A percentile compares a stretch with the other conserved stretches of the same genome.
Evolutionary conservation across 2,329 filamentous ascomycete species (phyloP).

Genomic region (Penicillium sp.): DNA sequence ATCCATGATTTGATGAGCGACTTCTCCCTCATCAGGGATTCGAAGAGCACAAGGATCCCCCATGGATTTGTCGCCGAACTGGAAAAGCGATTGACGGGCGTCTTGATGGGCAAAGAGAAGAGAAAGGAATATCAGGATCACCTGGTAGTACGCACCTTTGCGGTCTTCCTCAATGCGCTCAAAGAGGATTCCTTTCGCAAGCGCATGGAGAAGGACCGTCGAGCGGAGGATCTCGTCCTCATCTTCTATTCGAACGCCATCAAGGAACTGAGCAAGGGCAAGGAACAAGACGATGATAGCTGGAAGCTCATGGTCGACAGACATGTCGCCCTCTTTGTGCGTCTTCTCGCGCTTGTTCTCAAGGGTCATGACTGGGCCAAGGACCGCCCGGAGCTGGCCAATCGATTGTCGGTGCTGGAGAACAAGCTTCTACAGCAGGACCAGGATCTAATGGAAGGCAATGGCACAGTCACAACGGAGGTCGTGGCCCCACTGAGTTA

Average conservation of each 20-base stretch:
- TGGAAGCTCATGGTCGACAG: slow-evolving; percentile 93
- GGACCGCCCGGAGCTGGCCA: slow-evolving; percentile 82
- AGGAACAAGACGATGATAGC: slow-evolving; percentile 76
- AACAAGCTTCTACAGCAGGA: slow-evolving; percentile 94
- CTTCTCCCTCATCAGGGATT: slow-evolving; percentile 70
- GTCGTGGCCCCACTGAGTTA: slow-evolving; percentile 82
- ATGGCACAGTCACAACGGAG: slow-evolving; percentile 71
- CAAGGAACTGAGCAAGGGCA: slow-evolving; percentile 82
- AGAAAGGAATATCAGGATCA: slow-evolving; percentile 88
- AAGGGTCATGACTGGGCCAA: slow-evolving; percentile 83
- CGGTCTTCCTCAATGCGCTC: slow-evolving; percentile 89
- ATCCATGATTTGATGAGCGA: slow-evolving; percentile 88
- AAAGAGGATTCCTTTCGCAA: slow-evolving; percentile 87
- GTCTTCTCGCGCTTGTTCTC: slow-evolving; percentile 78
- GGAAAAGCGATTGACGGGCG: slow-evolving; percentile 78
- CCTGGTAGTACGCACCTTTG: slow-evolving; percentile 91
- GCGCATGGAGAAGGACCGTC: slow-evolving; percentile 89
- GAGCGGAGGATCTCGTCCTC: slow-evolving; percentile 88
- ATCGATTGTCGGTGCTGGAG: slow-evolving; percentile 78
- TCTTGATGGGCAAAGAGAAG: slow-evolving; percentile 79
- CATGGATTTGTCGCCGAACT: slow-evolving; percentile 72
- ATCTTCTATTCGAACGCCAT: slow-evolving; percentile 97
- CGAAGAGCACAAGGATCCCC: slow-evolving; percentile 71
- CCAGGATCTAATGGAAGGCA: slow-evolving; percentile 75
- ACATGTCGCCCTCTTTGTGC: slow-evolving; percentile 91